Conservation (phyloP, 2,329 filamentous ascomycete species). For the Monosporascus cannonballus region DNA sequence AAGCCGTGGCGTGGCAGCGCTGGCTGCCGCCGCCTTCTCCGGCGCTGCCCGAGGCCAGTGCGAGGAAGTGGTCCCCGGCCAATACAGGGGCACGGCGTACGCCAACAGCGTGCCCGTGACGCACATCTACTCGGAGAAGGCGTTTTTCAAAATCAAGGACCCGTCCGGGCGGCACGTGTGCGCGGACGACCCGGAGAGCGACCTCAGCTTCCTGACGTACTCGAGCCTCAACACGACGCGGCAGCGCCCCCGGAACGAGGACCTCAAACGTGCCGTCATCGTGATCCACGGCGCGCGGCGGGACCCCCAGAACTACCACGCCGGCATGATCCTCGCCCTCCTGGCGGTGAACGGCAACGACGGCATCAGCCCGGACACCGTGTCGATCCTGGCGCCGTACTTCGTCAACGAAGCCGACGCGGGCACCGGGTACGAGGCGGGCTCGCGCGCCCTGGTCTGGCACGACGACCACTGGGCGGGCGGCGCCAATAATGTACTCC, state of each 20-base stretch:
- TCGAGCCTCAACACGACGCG: not conserved
- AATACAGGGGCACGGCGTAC: slow-evolving; percentile 1
- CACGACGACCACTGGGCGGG: slow-evolving; percentile 3
- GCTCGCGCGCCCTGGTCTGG: slow-evolving; percentile 7
- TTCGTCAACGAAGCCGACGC: slow-evolving; percentile 7
- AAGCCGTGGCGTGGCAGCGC: not conserved
- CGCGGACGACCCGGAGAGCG: not conserved
- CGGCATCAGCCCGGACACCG: slow-evolving; percentile 1
- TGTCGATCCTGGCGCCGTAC: slow-evolving; percentile 3
- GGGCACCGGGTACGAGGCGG: slow-evolving; percentile 2
- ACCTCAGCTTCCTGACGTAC: slow-evolving; percentile 3
- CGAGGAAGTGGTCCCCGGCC: not conserved
- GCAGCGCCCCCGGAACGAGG: not conserved
- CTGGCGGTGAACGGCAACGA: not conserved
- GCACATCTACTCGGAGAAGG: slow-evolving; percentile 1
- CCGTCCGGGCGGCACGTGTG: slow-evolving; percentile 3
- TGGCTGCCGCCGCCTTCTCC: not conserved
- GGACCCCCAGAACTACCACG: slow-evolving; percentile 2
- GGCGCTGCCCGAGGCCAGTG: not conserved
- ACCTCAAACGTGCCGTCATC: slow-evolving; percentile 1
- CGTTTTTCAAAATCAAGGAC: slow-evolving; percentile 3
- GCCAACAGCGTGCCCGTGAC: not conserved
- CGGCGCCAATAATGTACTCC: slow-evolving; percentile 7
- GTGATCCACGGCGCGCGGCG: not conserved
- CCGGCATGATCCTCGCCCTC: slow-evolving; percentile 2